Evolutionary conservation across 148 eudicot genomes (phyloP).

Genomic region (Rhododendron ferrugineum): DNA sequence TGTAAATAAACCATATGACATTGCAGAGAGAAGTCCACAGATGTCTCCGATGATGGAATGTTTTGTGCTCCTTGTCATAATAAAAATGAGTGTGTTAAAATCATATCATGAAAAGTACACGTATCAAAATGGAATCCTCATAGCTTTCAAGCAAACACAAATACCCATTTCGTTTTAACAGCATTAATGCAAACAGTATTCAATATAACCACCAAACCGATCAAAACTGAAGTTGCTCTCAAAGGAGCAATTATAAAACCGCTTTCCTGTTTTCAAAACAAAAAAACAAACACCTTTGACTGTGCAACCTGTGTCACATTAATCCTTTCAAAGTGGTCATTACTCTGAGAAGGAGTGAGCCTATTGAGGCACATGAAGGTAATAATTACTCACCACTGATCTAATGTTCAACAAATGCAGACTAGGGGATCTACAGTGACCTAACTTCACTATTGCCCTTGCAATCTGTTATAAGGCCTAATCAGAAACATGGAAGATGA

Average conservation of each 20-base stretch:
- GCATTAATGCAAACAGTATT: neutral
- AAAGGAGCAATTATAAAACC: neutral
- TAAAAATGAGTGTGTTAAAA: neutral
- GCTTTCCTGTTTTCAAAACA: neutral
- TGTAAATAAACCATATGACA: constrained; percentile 34
- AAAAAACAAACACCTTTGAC: neutral
- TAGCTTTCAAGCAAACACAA: neutral
- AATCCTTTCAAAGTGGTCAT: neutral
- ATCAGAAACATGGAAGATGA: neutral
- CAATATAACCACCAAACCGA: neutral
- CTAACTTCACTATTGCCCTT: neutral
- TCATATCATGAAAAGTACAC: neutral
- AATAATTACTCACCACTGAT: neutral
- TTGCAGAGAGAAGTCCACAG: constrained; percentile 36
- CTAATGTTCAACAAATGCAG: neutral
- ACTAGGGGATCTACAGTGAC: neutral
- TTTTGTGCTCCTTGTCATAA: constrained; percentile 20
- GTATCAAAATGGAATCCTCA: neutral
- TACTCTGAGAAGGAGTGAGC: neutral
- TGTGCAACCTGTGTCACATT: neutral
- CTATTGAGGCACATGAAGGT: neutral
- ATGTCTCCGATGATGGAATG: constrained; percentile 33
- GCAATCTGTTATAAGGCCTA: neutral
- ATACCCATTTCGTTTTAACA: neutral
- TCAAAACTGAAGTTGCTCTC: neutral